These are phyloP conservation scores for Microcera coccophila DNA, from an alignment of 2,329 filamentous ascomycete genomes.

Conservation along the genomic window DNA sequence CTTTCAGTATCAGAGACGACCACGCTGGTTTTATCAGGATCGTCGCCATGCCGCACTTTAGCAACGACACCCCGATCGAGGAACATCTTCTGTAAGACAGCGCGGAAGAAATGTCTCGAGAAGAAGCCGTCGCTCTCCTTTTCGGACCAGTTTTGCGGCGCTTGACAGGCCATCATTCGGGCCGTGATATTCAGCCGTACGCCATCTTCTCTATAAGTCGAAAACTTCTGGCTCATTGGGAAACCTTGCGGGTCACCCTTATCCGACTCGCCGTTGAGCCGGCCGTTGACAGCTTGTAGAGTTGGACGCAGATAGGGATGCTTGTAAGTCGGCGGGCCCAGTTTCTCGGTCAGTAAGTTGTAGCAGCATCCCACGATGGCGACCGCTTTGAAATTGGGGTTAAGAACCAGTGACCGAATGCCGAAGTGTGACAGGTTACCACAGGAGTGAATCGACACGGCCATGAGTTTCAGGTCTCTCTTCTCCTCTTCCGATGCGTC, in stretches of 20 bases:
- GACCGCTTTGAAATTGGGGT: slow-evolving; percentile 80
- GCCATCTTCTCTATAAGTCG: slow-evolving; percentile 55
- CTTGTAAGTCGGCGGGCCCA: slow-evolving; percentile 85
- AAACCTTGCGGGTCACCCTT: slow-evolving; percentile 88
- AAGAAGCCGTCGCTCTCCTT: slow-evolving; percentile 84
- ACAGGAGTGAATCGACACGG: slow-evolving; percentile 93
- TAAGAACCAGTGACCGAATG: slow-evolving; percentile 78
- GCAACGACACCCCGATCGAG: slow-evolving; percentile 76
- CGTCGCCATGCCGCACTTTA: slow-evolving; percentile 46
- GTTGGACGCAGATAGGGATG: slow-evolving; percentile 70
- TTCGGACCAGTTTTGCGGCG: slow-evolving; percentile 84
- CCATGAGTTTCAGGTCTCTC: slow-evolving; percentile 61
- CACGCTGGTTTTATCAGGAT: background rate
- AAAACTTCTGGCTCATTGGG: slow-evolving; percentile 76
- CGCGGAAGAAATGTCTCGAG: slow-evolving; percentile 86
- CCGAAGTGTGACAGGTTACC: slow-evolving; percentile 96
- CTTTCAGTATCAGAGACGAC: slow-evolving; percentile 27
- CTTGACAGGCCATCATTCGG: slow-evolving; percentile 97
- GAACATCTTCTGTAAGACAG: slow-evolving; percentile 87
- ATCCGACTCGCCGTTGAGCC: slow-evolving; percentile 63
- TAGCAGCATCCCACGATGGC: slow-evolving; percentile 98
- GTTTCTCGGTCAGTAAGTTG: slow-evolving; percentile 87
- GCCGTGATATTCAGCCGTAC: slow-evolving; percentile 92
- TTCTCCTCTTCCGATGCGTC: slow-evolving; percentile 18
- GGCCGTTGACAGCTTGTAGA: slow-evolving; percentile 62